These are phyloP conservation scores for Flaveria trinervia DNA, from an alignment of 129 eudicot species.

Conservation along the genomic window DNA sequence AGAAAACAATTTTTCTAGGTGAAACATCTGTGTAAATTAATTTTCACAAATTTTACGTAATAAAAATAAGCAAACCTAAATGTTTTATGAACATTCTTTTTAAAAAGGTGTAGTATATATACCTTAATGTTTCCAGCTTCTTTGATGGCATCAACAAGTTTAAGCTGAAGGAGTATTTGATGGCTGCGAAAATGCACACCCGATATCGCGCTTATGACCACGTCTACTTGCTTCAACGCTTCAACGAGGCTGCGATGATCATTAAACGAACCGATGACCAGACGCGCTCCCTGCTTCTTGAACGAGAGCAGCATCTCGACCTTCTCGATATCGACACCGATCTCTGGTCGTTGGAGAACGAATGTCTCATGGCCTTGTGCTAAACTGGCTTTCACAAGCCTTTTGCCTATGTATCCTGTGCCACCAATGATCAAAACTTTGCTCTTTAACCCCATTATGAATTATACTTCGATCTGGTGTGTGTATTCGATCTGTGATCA, in stretches of 20 bases:
- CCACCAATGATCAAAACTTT: slow-evolving; percentile 56
- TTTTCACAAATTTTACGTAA: too few species aligned
- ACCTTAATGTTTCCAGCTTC: slow-evolving; percentile 90
- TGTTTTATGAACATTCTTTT: too few species aligned
- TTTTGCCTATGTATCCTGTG: slow-evolving; percentile 61
- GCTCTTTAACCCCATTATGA: slow-evolving; percentile 38
- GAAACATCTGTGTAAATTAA: too few species aligned
- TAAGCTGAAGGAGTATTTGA: slow-evolving; percentile 66
- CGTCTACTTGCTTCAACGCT: slow-evolving; percentile 72
- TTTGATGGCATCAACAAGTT: slow-evolving; percentile 84
- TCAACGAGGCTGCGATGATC: slow-evolving; percentile 70
- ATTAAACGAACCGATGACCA: slow-evolving; percentile 58
- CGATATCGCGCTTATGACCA: slow-evolving; percentile 71
- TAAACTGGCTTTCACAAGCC: slow-evolving; percentile 58
- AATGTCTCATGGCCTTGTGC: slow-evolving; percentile 50
- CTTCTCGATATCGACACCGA: slow-evolving; percentile 68
- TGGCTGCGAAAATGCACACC: slow-evolving; percentile 87
- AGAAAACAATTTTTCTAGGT: too few species aligned
- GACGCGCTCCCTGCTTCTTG: slow-evolving; percentile 67
- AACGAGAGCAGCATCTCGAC: slow-evolving; percentile 57
- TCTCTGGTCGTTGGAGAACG: slow-evolving; percentile 47
- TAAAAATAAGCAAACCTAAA: too few species aligned
- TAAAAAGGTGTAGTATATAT: not conserved
- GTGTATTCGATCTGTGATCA: too few species aligned
- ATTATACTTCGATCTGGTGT: too few species aligned